A percentile compares a stretch with the other conserved stretches of the same genome.
phyloP scores from a whole-genome alignment of 129 eudicot genomes.

The Erigeron canadensis region DNA sequence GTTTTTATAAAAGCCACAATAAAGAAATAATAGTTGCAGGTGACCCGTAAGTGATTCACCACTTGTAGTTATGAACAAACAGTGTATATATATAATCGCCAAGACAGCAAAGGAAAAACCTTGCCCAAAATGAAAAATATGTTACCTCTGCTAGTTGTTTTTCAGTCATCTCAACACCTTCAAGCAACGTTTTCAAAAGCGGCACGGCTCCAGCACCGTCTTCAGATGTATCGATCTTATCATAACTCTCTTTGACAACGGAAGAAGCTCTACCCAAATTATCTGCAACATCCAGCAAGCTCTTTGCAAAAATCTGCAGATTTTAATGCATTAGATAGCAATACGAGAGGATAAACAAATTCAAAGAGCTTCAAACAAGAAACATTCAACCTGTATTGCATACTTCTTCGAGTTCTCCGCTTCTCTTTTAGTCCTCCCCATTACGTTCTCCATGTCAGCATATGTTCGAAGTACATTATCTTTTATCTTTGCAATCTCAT shows the following conservation, averaged over 20 bases:
- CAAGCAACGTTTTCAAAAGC: conserved; percentile 69
- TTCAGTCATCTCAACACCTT: conserved; percentile 97
- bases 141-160: conserved; percentile 74
- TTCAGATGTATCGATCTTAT: conserved; percentile 60
- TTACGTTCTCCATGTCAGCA: conserved; percentile 82
- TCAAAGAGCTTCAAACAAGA: not conserved
- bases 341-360: not conserved
- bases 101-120: not conserved
- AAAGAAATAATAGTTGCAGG: not conserved
- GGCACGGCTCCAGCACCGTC: conserved; percentile 72
- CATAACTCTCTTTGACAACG: conserved; percentile 64
- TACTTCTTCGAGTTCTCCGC: conserved; percentile 76
- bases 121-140: not conserved
- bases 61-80: not conserved
- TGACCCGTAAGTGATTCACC: not conserved
- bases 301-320: conserved; percentile 74
- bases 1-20: too few relatives aligned
- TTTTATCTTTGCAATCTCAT: conserved; percentile 53
- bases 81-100: not conserved
- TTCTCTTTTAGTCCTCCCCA: conserved; percentile 74
- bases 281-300: conserved; percentile 80
- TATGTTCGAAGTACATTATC: conserved; percentile 62
- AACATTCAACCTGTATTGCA: conserved; percentile 65
- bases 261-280: conserved; percentile 78
- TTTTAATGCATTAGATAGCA: conserved; percentile 1